Evolutionary conservation across 805 yeast genomes (phyloP), one percentile per base, ranked within the genome.

Genomic region (Sungouiella blattae): DNA sequence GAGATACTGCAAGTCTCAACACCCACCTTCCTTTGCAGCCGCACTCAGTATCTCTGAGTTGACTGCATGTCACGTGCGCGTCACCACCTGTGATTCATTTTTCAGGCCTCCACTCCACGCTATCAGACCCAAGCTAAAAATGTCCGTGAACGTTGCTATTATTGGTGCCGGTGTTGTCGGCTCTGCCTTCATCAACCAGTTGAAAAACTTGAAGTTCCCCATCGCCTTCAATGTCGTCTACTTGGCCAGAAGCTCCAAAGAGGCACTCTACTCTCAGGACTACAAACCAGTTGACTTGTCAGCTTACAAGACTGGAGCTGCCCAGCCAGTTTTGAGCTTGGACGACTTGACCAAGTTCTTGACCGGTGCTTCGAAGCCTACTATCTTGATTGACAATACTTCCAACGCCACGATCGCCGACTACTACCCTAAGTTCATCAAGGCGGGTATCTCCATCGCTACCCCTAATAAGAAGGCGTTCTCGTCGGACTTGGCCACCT

Each of bases 391-490:
- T 27, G 99, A 93, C 65, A 93, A 93, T 75, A 93, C 99, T 32
- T 88, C 98, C 20, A 85, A 81, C 60, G 85, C 77, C 44, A 57
- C 73, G 5, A 66, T 91, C 48, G 95, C 98, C 30, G 71, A 75
- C 28, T 74, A 77, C 35, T 93, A 93, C 62, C 85, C 95, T 29
- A 60, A 69, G 26, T 80, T 93, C 52, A 69, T 91, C 43, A 60
- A 73, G 47, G 75, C 71, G 40, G 95, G 96, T 25, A 80, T 93
- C 46, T 87, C 96, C 29, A 78, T 93, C 52, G 98, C 98, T 13
- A 93, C 99, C 29, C 99, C 99, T 49, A 93, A 93, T 74, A 93
- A 93, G 66, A 93, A 93, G 73, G 99, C 95, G 0, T 93, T 93
- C 57, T 88, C 97, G 7, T 73, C 88, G 28, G 83, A 78, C 37